Base-by-base conservation (phyloP, 208 protist genomes). In the Crithidia bombi region DNA sequence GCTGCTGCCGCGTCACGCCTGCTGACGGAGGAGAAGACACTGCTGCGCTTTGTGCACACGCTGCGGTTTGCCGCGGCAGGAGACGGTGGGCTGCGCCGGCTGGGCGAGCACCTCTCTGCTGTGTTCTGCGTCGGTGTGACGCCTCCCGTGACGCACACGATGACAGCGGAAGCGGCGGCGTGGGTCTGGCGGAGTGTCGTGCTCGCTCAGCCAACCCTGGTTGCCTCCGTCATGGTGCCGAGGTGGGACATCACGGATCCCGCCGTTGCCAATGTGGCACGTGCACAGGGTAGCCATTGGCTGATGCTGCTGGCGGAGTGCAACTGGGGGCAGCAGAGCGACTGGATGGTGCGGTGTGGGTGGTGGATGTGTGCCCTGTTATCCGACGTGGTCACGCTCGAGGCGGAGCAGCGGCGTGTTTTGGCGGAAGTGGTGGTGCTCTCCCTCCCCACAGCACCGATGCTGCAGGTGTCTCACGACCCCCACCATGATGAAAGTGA, bases 321-420 rank as follows among this genome's bases (percentile, higher is more conserved):
- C 59, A 67, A 73, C 50, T 90, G 83, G 78, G 30, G 19, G 15
- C 78, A 79, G 46, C 38, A 85, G 52, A 30, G 36, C 28, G 52
- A 36, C 11, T 43, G 33, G 46, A 54, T 59, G 54, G 73, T 81
- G 39, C 47, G 65, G 46, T 69, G 56, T 14, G 77, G 65, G 46
- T 92, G 86, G 90, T 92, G 90, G 86, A 63, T 90, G 68, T 72
- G 46, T 47, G 81, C 84, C 2, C 52, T 90, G 59, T 35, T 90
- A 17, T 62, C 72, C 1, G 82, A 92, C 57, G 77, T 90, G 14
- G 81, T 78, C 30, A 23, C 78, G 0, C 73, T 91, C 11, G 58
- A 79, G 14, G 19, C 47, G 30, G 69, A 66, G 23, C 57, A 85
- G 61, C 64, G 85, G 0, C 49, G 76, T 2, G 43, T 26, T n/a